Evolutionary conservation across 257 asterid genomes (phyloP).

Genomic region (Solanum neorickii): DNA sequence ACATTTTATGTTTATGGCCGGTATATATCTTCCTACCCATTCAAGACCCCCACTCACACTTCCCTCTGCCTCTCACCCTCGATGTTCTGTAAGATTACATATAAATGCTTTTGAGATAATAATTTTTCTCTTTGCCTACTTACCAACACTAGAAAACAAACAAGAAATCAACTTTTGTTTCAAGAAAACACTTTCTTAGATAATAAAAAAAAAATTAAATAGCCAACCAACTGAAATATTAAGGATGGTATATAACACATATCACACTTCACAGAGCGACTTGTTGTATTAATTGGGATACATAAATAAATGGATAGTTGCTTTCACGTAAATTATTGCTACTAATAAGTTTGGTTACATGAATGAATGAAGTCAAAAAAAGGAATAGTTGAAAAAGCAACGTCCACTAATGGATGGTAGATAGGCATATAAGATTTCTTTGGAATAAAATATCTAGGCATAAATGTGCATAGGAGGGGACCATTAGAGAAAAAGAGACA

Average conservation of each 20-base stretch:
- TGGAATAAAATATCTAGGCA: not conserved
- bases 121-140: not conserved
- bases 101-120: no score
- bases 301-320: not conserved
- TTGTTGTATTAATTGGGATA: not conserved
- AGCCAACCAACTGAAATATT: not conserved
- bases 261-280: not conserved
- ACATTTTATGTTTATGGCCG: no score
- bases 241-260: not conserved
- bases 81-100: not conserved
- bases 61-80: not conserved
- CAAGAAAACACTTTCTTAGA: not conserved
- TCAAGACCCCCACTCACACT: not conserved
- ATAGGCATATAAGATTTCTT: not conserved
- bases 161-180: no score
- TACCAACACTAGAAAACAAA: not conserved
- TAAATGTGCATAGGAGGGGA: not conserved
- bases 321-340: not conserved
- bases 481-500: not conserved
- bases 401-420: not conserved
- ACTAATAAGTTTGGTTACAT: not conserved
- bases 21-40: not conserved
- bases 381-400: not conserved
- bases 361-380: not conserved
- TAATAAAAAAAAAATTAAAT: not conserved